Base-by-base conservation (phyloP, 2,329 filamentous ascomycete species). In the Drechslerella coelobrocha region DNA sequence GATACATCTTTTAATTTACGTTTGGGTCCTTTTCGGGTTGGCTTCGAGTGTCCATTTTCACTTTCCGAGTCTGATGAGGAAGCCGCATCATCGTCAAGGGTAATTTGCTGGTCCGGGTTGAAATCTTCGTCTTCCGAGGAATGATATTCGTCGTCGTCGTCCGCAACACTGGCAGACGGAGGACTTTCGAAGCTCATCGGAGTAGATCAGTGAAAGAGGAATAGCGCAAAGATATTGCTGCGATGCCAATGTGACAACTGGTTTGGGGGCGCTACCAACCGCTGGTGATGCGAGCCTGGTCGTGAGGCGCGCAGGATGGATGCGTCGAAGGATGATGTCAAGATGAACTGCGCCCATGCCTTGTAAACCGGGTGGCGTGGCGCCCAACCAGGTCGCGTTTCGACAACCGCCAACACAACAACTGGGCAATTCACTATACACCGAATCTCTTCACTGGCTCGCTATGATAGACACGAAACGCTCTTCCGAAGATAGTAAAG, bases 91-190 rank as follows among this genome's bases (percentile, higher is more conserved):
- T 74, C 77, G 23, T 81, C 81, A n/a, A 78, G 56, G 23, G 21
- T 78, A 37, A 79, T 75, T 26, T 76, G 82, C 17, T 81, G 81
- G 48, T 86, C 86, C n/a, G 84, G 85, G 23, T 86, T 84, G 72
- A 91, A 91, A 76, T 91, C 88, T 8, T 88, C 89, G 77, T 91
- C 89, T 74, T 90, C 86, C 2, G 88, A 87, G 1, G 88, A 90
- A 14, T 83, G 85, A 75, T 90, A 90, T 66, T 85, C 80, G 68
- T 85, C 83, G 29, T 85, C 82, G 77, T 76, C 61, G 26, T 56
- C 56, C n/a, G 45, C 56, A 41, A 55, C 23, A 78, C 73, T 19
- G 78, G 77, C 51, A 82, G 81, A 51, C 78, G 75, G 10, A 80
- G 74, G 83, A 84, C 85, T 56, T 72, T 79, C 47, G 8, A 57